Conservation (phyloP, 768 basidiomycete genomes). For the Tubosaeta sp. region DNA sequence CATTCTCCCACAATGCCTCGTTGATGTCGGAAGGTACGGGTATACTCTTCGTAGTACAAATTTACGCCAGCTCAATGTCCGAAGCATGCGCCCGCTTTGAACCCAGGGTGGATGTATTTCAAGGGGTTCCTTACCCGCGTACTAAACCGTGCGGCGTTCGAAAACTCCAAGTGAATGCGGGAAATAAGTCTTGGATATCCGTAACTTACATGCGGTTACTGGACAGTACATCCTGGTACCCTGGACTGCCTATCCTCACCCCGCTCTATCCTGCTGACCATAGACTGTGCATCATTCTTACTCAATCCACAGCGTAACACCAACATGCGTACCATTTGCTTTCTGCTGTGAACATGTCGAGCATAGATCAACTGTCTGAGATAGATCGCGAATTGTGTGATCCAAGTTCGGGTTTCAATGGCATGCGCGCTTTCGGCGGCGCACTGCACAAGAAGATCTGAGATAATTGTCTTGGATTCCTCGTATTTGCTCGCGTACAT, state of each 20-base stretch:
- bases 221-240: constrained; percentile 13
- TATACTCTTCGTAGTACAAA: constrained; percentile 1
- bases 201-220: constrained; percentile 14
- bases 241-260: constrained; percentile 3
- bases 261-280: constrained; percentile 17
- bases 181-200: background rate
- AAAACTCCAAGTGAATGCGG: constrained; percentile 2
- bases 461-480: constrained; percentile 29
- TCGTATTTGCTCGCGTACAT: constrained; percentile 34
- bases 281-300: constrained; percentile 16
- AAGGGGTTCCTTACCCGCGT: too few species aligned
- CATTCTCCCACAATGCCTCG: constrained; percentile 14
- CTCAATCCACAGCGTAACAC: constrained; percentile 24
- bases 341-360: constrained; percentile 18
- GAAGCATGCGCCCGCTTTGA: background rate
- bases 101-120: background rate
- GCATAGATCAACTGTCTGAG: constrained; percentile 21
- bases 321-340: constrained; percentile 25
- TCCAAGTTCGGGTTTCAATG: constrained; percentile 22
- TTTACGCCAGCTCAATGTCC: background rate
- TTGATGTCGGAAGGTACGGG: constrained; percentile 10
- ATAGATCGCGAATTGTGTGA: constrained; percentile 21
- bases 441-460: constrained; percentile 22
- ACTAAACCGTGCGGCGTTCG: background rate
- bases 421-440: constrained; percentile 15